Base-by-base conservation (phyloP, 768 basidiomycete species). In the Mycena albidolilacea region DNA sequence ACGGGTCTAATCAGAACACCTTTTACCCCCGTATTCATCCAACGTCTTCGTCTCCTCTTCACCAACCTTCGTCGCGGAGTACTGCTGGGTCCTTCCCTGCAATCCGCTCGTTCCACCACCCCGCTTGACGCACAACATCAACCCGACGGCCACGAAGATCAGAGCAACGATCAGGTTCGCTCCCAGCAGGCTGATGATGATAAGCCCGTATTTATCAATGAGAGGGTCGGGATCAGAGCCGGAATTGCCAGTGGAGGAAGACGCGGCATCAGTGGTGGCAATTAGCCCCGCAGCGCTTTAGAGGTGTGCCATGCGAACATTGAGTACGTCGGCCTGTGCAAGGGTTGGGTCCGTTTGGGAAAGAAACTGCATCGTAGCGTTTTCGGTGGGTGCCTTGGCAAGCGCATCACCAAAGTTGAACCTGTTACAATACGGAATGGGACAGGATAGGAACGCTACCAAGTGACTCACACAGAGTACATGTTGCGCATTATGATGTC, bases 401-500 rank as follows among this genome's bases (percentile, higher is more conserved):
- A 17, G 38, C 3, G 37, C 17, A 35, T 21, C 61, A 2, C 61
- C 69, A 17, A 63, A 63, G 43, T 63, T 63, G 44, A 63, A 63
- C 6, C 61, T 43, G 12, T 48, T 19, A 6, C 10, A 15, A 14
- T 14, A 12, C 10, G 46, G 15, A 21, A 67, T 7, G 17, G 6
- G 30, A n/a, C 8, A 41, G 8, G 41, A 17, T 58, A 14, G 23
- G 23, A 23, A 23, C 23, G 2, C 23, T 23, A 23, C 1, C 2
- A 23, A 23, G 23, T 23, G 23, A 2, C 64, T 23, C 35, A 66
- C 64, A 66, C 54, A 3, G 64, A 41, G n/a, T 66, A 66, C 3
- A 66, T 4, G 39, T 66, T 66, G 17, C 64, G 64, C 64, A 66
- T 66, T n/a, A 57, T 35, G 5, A 52, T 8, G 54, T 39, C 64